Conservation (phyloP, 2,329 filamentous ascomycete genomes). For the Colletotrichum sp. region DNA sequence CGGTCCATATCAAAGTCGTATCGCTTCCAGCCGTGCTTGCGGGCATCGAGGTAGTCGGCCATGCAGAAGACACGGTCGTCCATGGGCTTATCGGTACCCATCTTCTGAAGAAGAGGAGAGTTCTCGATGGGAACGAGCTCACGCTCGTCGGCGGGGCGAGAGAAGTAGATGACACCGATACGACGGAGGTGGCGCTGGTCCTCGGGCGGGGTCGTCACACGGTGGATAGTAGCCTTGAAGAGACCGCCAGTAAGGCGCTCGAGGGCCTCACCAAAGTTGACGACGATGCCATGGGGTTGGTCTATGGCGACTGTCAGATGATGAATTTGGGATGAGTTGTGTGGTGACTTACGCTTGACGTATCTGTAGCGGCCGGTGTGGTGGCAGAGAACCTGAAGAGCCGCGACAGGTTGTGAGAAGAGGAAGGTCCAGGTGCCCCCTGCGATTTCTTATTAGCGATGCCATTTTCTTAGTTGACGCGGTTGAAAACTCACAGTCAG, state of each 20-base stretch:
- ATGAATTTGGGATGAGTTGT: no score
- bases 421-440: conserved; percentile 40
- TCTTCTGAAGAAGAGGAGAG: conserved; percentile 34
- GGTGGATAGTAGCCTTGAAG: conserved; percentile 35
- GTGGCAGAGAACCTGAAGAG: conserved; percentile 40
- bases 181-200: conserved; percentile 40
- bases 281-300: conserved; percentile 38
- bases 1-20: conserved; percentile 31
- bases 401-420: conserved; percentile 42
- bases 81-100: conserved; percentile 30
- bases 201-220: conserved; percentile 30
- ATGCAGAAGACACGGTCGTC: conserved; percentile 31
- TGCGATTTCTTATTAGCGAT: fast-evolving
- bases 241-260: conserved; percentile 34
- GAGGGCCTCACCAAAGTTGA: conserved; percentile 39
- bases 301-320: conserved; percentile 10
- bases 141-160: conserved; percentile 39
- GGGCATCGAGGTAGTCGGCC: conserved; percentile 31
- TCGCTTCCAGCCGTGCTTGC: conserved; percentile 33
- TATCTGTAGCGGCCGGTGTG: conserved; percentile 37
- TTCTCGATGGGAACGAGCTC: conserved; percentile 38
- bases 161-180: conserved; percentile 44
- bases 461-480: fast-evolving
- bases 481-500: conserved; percentile 31
- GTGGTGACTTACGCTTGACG: conserved; percentile 28